These are phyloP conservation scores for Erythrobasidium yunnanense DNA, from an alignment of 768 basidiomycete species.

Conservation along the genomic window DNA sequence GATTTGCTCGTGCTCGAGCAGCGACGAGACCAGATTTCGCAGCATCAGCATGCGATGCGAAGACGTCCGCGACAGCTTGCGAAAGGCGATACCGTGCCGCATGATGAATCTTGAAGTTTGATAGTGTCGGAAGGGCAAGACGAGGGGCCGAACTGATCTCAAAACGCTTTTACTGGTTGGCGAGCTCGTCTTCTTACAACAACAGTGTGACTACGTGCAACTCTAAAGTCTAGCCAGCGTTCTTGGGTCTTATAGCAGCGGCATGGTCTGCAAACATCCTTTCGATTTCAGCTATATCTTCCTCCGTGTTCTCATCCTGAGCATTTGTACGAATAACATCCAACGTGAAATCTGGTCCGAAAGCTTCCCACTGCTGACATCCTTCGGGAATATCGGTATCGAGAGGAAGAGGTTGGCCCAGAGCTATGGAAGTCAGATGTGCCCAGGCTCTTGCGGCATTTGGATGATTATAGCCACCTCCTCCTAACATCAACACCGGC, in stretches of 20 bases:
- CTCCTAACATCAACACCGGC: conserved; percentile 37
- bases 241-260: neutral
- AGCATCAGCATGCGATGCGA: conserved; percentile 85
- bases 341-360: conserved; percentile 6
- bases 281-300: conserved; percentile 17
- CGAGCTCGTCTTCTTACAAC: neutral
- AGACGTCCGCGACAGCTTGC: conserved; percentile 20
- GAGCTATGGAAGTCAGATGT: conserved; percentile 56
- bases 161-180: neutral
- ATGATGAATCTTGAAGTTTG: conserved; percentile 2
- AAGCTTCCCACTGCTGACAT: conserved; percentile 23
- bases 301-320: conserved; percentile 30
- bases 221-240: no score
- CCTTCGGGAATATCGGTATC: conserved; percentile 2
- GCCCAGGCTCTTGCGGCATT: conserved; percentile 83
- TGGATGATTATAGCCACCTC: conserved; percentile 71
- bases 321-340: conserved; percentile 18
- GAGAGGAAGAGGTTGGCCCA: conserved; percentile 4
- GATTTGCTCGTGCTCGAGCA: conserved; percentile 89
- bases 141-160: neutral
- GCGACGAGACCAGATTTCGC: conserved; percentile 82
- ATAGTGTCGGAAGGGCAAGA: neutral
- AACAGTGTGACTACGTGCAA: neutral
- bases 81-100: conserved; percentile 25
- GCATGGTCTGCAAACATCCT: conserved; percentile 20